A percentile compares a stretch with the other conserved stretches of the same genome.
phyloP scores from a whole-genome alignment of 441 rosid genomes.

The Adansonia madagascariensis region DNA sequence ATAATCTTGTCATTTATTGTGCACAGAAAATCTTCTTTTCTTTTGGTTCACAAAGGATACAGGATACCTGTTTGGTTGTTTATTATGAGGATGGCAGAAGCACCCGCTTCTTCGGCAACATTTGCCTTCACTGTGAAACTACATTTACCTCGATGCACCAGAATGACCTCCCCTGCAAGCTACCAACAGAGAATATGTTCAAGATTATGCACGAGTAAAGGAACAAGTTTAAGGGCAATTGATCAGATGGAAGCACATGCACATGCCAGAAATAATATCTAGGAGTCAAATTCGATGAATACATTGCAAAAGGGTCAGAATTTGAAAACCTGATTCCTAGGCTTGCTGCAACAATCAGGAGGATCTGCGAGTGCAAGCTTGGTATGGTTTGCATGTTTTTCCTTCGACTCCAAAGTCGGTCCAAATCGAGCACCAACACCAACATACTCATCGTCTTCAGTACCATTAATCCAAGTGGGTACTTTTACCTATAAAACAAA shows the following conservation, averaged over 20 bases:
- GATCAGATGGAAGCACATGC: slow-evolving; percentile 2
- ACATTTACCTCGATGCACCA: slow-evolving; percentile 57
- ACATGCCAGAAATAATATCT: neutral
- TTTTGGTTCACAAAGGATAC: neutral
- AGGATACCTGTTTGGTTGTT: slow-evolving; percentile 49
- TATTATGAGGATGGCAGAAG: slow-evolving; percentile 54
- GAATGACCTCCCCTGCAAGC: slow-evolving; percentile 47
- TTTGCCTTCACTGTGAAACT: slow-evolving; percentile 55
- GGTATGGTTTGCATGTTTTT: slow-evolving; percentile 50
- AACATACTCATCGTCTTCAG: slow-evolving; percentile 49
- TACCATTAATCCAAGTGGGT: slow-evolving; percentile 48
- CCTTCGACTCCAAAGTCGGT: slow-evolving; percentile 53
- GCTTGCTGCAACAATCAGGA: slow-evolving; percentile 53
- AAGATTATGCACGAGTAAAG: slow-evolving; percentile 17
- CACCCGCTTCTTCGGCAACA: slow-evolving; percentile 47
- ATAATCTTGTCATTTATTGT: neutral
- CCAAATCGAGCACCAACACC: slow-evolving; percentile 68
- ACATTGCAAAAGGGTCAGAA: neutral
- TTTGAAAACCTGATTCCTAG: slow-evolving; percentile 48
- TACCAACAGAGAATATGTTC: slow-evolving; percentile 31
- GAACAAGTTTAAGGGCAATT: slow-evolving; percentile 15
- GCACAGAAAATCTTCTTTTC: neutral
- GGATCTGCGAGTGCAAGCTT: slow-evolving; percentile 53
- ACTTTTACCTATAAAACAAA: slow-evolving; percentile 49
- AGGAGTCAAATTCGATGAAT: slow-evolving; percentile 18